phyloP scores from a whole-genome alignment of 2,329 filamentous ascomycete genomes.

The Aciculosporium take region DNA sequence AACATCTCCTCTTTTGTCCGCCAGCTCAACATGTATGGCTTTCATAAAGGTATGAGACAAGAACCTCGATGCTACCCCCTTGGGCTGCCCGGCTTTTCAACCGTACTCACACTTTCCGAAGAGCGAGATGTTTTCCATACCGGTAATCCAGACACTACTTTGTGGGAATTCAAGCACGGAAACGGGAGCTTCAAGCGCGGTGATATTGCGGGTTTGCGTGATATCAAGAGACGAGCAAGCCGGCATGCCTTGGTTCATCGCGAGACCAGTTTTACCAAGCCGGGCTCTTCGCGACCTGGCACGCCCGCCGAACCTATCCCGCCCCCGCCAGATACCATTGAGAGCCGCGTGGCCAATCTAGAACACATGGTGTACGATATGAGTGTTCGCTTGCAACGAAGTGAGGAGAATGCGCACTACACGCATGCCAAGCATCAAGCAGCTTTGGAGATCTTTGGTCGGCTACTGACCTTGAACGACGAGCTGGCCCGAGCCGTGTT shows the following conservation, averaged over 20 bases:
- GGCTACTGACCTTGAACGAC: constrained; percentile 62
- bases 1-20: constrained; percentile 98
- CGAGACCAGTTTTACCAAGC: constrained; percentile 71
- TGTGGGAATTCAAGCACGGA: constrained; percentile 99
- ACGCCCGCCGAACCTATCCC: constrained; percentile 71
- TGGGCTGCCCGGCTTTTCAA: not conserved
- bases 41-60: constrained; percentile 70
- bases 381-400: constrained; percentile 58
- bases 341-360: constrained; percentile 58
- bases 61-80: not conserved
- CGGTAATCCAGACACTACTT: constrained; percentile 76
- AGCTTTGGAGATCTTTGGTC: constrained; percentile 65
- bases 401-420: constrained; percentile 69
- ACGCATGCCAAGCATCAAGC: constrained; percentile 71
- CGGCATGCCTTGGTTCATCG: constrained; percentile 85
- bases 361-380: constrained; percentile 78
- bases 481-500: constrained; percentile 67
- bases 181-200: constrained; percentile 95
- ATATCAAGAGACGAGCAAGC: constrained; percentile 91
- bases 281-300: constrained; percentile 61
- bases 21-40: constrained; percentile 98
- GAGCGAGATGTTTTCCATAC: constrained; percentile 98
- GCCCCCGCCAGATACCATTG: constrained; percentile 56
- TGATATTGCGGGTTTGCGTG: constrained; percentile 75
- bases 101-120: constrained; percentile 21